These are phyloP conservation scores for Trypanosoma avium DNA, from an alignment of 208 protist species.

Conservation along the genomic window DNA sequence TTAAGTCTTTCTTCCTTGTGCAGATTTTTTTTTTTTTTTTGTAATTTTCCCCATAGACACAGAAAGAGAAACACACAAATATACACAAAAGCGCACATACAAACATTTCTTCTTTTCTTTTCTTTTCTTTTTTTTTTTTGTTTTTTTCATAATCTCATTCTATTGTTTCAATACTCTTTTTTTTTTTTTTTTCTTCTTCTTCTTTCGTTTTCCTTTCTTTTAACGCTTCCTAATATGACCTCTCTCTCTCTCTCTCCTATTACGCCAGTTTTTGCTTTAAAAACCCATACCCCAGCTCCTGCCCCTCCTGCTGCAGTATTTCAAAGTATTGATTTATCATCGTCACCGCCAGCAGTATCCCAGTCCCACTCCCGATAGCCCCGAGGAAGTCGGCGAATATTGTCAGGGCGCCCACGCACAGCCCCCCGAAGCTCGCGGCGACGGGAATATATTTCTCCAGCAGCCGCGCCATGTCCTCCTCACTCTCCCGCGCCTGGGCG, in stretches of 20 bases:
- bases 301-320: constrained; percentile 98
- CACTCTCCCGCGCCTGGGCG: constrained; percentile 81
- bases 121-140: constrained; percentile 9
- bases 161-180: constrained; percentile 6
- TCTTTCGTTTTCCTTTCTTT: no score
- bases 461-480: constrained; percentile 87
- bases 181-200: constrained; percentile 18
- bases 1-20: constrained; percentile 6
- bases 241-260: background rate
- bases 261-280: constrained; percentile 79
- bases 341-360: constrained; percentile 99
- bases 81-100: constrained; percentile 5
- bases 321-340: constrained; percentile 99
- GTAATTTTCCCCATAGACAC: constrained; percentile 15
- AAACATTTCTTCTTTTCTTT: constrained; percentile 4
- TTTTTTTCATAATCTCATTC: constrained; percentile 11
- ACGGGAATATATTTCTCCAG: constrained; percentile 98
- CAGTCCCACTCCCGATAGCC: constrained; percentile 97
- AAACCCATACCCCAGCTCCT: constrained; percentile 82
- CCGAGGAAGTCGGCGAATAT: constrained; percentile 99
- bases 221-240: no score
- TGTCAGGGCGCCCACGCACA: constrained; percentile 99
- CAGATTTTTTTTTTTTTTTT: constrained; percentile 13
- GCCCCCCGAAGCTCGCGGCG: constrained; percentile 99
- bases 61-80: background rate